Conservation (phyloP, 441 rosid species). For the Erodium moschatum region DNA sequence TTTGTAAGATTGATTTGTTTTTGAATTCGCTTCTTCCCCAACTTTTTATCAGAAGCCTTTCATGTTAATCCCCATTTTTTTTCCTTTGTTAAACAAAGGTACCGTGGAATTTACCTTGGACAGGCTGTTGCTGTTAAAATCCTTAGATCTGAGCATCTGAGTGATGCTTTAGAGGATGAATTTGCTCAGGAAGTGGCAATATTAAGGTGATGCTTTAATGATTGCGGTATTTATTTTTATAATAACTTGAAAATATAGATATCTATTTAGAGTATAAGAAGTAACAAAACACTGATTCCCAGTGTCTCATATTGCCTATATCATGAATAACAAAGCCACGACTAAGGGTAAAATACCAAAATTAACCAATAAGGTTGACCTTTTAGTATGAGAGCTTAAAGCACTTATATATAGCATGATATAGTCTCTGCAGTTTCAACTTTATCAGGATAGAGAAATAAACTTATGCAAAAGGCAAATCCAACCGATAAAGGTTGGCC, state of each 20-base stretch:
- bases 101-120: slow-evolving; percentile 53
- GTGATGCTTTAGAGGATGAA: slow-evolving; percentile 41
- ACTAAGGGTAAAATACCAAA: too few relatives aligned
- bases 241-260: too few relatives aligned
- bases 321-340: too few relatives aligned
- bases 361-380: too few relatives aligned
- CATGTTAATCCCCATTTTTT: slow-evolving; percentile 17
- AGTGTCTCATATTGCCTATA: too few relatives aligned
- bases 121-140: slow-evolving; percentile 68
- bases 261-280: too few relatives aligned
- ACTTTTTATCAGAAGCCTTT: background rate
- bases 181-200: slow-evolving; percentile 68
- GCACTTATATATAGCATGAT: too few relatives aligned
- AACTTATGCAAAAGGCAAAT: too few relatives aligned
- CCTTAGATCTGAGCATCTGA: slow-evolving; percentile 56
- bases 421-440: too few relatives aligned
- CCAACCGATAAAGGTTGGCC: background rate
- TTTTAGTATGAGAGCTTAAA: too few relatives aligned
- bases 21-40: slow-evolving; percentile 15
- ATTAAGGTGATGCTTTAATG: slow-evolving; percentile 35
- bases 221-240: background rate
- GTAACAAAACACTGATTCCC: too few relatives aligned
- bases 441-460: too few relatives aligned
- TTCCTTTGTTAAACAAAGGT: slow-evolving; percentile 32
- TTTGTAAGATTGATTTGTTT: slow-evolving; percentile 38